These are phyloP conservation scores for Trichoderma gamsii DNA, from an alignment of 495 filamentous ascomycete species.

Conservation along the genomic window DNA sequence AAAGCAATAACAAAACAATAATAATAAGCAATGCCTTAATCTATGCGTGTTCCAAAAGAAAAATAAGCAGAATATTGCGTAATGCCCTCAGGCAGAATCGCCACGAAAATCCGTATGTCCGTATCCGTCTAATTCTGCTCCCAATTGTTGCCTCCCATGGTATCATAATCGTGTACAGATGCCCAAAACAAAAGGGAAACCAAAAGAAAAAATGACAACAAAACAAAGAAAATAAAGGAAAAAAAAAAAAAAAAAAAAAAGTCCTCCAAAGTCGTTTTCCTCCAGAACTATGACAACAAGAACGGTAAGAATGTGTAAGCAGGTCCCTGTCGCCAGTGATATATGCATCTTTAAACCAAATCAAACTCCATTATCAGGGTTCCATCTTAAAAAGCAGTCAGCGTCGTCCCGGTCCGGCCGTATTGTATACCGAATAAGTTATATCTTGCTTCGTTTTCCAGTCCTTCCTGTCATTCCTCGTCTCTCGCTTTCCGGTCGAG, in stretches of 20 bases:
- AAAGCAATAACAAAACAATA: no score
- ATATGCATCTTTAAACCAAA: slow-evolving; percentile 2
- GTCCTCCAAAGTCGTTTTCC: not conserved
- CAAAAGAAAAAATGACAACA: not conserved
- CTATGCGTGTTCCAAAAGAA: not conserved
- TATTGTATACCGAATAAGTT: not conserved
- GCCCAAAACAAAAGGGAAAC: slow-evolving; percentile 4
- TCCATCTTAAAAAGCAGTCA: slow-evolving; percentile 5
- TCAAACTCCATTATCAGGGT: slow-evolving; percentile 4
- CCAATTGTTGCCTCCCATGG: not conserved
- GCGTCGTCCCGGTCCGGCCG: not conserved
- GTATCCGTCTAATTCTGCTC: slow-evolving; percentile 5
- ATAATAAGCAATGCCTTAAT: not conserved
- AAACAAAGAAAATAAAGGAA: no score
- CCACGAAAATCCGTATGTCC: not conserved
- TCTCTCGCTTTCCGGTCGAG: not conserved
- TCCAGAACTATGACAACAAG: not conserved
- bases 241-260: not conserved
- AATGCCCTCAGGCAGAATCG: not conserved
- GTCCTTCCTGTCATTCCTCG: not conserved
- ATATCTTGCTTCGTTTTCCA: not conserved
- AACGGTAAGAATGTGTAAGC: not conserved
- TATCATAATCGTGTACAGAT: slow-evolving; percentile 16
- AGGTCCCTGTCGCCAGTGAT: slow-evolving; percentile 8
- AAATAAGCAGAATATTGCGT: not conserved